Evolutionary conservation across 345 rosid genomes (phyloP).

Genomic region (Lagerstroemia speciosa): DNA sequence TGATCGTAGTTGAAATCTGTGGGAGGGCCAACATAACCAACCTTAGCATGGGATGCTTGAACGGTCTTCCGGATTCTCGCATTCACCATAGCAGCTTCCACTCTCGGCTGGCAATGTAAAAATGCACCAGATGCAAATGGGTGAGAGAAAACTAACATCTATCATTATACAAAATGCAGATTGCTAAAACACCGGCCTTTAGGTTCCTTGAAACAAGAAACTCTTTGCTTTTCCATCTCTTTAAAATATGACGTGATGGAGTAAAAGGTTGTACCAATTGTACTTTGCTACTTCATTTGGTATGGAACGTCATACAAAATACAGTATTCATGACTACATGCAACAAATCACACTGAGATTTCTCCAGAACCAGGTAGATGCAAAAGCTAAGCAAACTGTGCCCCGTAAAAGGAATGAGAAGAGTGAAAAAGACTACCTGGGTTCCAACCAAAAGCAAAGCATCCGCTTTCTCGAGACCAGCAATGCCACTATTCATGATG

Average conservation of each 20-base stretch:
- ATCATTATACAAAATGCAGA: background rate
- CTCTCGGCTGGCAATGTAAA: conserved; percentile 67
- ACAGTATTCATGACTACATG: no score
- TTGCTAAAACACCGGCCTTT: background rate
- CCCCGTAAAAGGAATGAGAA: background rate
- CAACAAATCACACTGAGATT: no score
- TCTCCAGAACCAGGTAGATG: background rate
- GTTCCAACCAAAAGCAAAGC: conserved; percentile 92
- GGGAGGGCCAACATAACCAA: conserved; percentile 78
- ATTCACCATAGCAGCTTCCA: conserved; percentile 97
- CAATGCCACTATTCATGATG: conserved; percentile 79
- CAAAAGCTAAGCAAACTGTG: background rate
- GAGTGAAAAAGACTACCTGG: conserved; percentile 43
- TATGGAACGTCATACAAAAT: no score
- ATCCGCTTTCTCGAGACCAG: conserved; percentile 93
- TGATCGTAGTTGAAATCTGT: conserved; percentile 75
- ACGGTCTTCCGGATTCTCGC: conserved; percentile 94
- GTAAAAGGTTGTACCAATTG: no score
- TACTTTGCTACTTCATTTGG: no score
- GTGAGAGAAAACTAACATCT: background rate
- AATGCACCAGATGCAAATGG: conserved; percentile 7
- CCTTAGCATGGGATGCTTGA: conserved; percentile 72
- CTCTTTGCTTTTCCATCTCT: background rate
- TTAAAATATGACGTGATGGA: no score
- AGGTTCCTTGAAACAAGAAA: background rate